Evolutionary conservation across 805 yeast species (phyloP), one percentile per base, ranked within the genome.

Genomic region (Candida ficus): DNA sequence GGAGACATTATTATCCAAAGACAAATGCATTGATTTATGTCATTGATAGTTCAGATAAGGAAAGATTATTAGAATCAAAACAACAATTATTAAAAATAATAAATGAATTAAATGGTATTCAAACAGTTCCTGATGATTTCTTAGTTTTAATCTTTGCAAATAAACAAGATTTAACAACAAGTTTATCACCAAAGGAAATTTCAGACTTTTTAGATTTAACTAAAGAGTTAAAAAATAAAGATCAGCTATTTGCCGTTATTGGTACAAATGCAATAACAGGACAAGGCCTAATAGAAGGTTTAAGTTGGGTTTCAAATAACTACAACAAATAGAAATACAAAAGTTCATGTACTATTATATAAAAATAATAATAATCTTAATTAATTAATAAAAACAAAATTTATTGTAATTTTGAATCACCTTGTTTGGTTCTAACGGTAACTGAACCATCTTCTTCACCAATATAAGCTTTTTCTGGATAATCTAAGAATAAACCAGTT

Each of bases 1-100:
- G 98, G 97, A 79, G 96, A 63, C 96, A 90, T 60, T 90, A 90
- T 65, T 88, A 84, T 64, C 85, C 95, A 11, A 95, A 95, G 29
- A 87, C 96, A 5, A 84, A 88, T 58, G 96, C 95, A 9, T 72
- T 90, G 43, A 87, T 90, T 41, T 90, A 86, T 61, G 97, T 90
- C 41, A 83, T 90, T 45, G 98, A 90, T 63, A 75, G 88, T 6
- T 77, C 84, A 7, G 95, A 89, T 62, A 58, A 65, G 33, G 75
- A 70, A 25, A 72, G 96, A 55, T 66, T 90, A 51, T 80, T 77
- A 38, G 93, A 84, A 61, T 83, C 93, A 19, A 83, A 81, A 50
- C 75, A 70, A 47, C 96, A 88, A 60, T 68, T 90, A 52, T 76
- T 73, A 62, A 75, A 88, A 53, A 87, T 89, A 30, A 75, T 89